phyloP scores from a whole-genome alignment of 495 filamentous ascomycete genomes.

The Aspergillus haitiensis region DNA sequence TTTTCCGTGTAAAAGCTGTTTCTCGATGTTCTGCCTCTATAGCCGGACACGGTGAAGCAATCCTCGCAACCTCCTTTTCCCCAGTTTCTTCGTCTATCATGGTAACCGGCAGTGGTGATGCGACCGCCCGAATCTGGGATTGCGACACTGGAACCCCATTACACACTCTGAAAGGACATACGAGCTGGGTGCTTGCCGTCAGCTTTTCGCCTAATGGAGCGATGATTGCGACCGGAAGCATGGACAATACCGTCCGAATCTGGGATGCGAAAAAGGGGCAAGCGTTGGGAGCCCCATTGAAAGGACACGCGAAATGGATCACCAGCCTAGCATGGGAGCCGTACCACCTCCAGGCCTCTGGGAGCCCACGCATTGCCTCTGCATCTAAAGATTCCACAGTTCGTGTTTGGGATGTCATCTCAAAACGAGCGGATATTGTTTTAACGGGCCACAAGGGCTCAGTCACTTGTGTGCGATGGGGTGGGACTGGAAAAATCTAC shows the following conservation, averaged over 20 bases:
- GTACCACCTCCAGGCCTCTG: constrained; percentile 77
- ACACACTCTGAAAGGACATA: constrained; percentile 88
- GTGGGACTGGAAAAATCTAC: constrained; percentile 83
- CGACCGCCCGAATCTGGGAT: constrained; percentile 92
- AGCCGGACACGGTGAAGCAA: constrained; percentile 87
- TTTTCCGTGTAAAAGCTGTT: constrained; percentile 91
- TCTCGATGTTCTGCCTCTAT: constrained; percentile 87
- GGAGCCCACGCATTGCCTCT: constrained; percentile 77
- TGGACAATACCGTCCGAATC: constrained; percentile 87
- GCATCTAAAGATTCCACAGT: constrained; percentile 89
- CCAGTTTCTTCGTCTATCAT: constrained; percentile 76
- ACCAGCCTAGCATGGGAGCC: constrained; percentile 90
- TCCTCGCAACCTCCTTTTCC: constrained; percentile 85
- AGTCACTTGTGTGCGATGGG: constrained; percentile 92
- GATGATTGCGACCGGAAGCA: constrained; percentile 85
- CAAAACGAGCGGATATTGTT: constrained; percentile 74
- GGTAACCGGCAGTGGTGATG: constrained; percentile 87
- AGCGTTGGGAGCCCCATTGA: constrained; percentile 70
- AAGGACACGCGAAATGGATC: constrained; percentile 90
- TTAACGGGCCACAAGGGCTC: constrained; percentile 85
- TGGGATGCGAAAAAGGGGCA: constrained; percentile 89
- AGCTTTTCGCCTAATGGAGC: constrained; percentile 81
- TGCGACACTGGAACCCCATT: constrained; percentile 91
- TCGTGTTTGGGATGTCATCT: constrained; percentile 81
- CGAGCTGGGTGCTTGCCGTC: constrained; percentile 87